These are phyloP conservation scores for Pouteria campechiana DNA, from an alignment of 179 eudicot species.

Conservation along the genomic window DNA sequence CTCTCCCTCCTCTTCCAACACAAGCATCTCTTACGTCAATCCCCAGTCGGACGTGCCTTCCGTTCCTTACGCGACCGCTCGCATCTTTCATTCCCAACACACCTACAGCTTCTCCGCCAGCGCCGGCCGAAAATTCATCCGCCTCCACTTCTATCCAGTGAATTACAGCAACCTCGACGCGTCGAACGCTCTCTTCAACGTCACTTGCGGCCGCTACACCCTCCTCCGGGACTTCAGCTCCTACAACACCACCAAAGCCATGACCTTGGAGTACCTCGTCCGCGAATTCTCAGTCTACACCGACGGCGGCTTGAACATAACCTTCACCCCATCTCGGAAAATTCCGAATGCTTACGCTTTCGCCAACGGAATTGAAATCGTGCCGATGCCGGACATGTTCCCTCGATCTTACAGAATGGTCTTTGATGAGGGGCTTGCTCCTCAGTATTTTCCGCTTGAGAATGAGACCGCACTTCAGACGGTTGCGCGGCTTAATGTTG, in stretches of 20 bases:
- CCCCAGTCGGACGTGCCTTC: too few relatives aligned
- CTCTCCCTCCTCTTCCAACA: too few relatives aligned
- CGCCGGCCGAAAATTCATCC: conserved; percentile 24
- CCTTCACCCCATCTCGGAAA: conserved; percentile 6
- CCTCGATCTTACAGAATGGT: conserved; percentile 9
- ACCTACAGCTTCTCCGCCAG: conserved; percentile 13
- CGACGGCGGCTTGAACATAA: conserved; percentile 3
- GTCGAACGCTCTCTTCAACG: conserved; percentile 15
- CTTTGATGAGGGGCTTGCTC: conserved; percentile 5
- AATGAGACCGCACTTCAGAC: conserved; percentile 20
- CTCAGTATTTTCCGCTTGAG: conserved; percentile 10
- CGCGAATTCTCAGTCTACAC: conserved; percentile 12
- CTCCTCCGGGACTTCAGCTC: conserved; percentile 28
- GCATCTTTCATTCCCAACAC: conserved; percentile 12
- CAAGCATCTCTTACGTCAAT: too few relatives aligned
- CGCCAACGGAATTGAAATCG: conserved; percentile 25
- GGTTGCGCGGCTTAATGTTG: conserved; percentile 18
- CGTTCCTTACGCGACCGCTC: conserved; percentile 20
- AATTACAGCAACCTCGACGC: conserved; percentile 6
- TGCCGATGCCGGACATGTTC: conserved; percentile 16
- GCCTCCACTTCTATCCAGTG: conserved; percentile 17
- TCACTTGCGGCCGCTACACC: conserved; percentile 17
- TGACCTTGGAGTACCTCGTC: not conserved
- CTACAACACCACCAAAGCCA: conserved; percentile 2
- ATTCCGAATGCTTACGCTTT: conserved; percentile 12